Percentiles rank a stretch among this genome's conserved stretches.
Evolutionary conservation across 2,329 filamentous ascomycete genomes (phyloP).

Genomic region (Talaromyces sp.): DNA sequence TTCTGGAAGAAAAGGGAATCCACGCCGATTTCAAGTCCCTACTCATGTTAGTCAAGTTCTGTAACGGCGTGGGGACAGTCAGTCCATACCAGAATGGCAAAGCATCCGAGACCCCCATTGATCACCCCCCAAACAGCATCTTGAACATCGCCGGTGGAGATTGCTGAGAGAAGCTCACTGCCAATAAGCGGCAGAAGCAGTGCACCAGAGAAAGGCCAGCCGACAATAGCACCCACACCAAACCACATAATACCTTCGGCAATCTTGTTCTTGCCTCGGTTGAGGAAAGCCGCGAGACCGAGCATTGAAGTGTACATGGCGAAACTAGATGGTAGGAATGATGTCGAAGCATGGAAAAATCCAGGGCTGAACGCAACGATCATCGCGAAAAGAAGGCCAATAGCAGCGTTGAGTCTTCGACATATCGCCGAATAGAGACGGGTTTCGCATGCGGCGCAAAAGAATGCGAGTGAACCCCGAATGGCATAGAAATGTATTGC

Average conservation of each 20-base stretch:
- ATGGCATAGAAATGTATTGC: constrained; percentile 78
- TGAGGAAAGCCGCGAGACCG: constrained; percentile 83
- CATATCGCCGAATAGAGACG: constrained; percentile 74
- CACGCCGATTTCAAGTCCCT: constrained; percentile 65
- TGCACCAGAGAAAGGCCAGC: constrained; percentile 91
- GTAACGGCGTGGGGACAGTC: background rate
- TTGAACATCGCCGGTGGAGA: constrained; percentile 53
- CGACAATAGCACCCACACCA: constrained; percentile 75
- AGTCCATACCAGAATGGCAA: constrained; percentile 63
- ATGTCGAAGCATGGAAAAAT: constrained; percentile 85
- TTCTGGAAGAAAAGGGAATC: constrained; percentile 86
- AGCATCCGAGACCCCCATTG: constrained; percentile 62
- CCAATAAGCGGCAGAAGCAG: constrained; percentile 74
- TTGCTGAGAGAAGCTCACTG: constrained; percentile 64
- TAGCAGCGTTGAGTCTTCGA: constrained; percentile 70
- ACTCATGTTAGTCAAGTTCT: constrained; percentile 21
- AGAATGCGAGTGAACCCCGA: constrained; percentile 66
- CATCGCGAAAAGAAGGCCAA: constrained; percentile 79
- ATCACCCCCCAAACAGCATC: constrained; percentile 58
- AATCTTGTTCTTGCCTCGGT: constrained; percentile 79
- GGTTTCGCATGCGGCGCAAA: constrained; percentile 78
- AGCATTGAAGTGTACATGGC: constrained; percentile 93
- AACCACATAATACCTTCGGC: constrained; percentile 87
- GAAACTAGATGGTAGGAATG: constrained; percentile 90
- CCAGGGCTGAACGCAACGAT: constrained; percentile 76